Evolutionary conservation across 352 stramenopile genomes (phyloP).

Genomic region (Globisporangium polare): DNA sequence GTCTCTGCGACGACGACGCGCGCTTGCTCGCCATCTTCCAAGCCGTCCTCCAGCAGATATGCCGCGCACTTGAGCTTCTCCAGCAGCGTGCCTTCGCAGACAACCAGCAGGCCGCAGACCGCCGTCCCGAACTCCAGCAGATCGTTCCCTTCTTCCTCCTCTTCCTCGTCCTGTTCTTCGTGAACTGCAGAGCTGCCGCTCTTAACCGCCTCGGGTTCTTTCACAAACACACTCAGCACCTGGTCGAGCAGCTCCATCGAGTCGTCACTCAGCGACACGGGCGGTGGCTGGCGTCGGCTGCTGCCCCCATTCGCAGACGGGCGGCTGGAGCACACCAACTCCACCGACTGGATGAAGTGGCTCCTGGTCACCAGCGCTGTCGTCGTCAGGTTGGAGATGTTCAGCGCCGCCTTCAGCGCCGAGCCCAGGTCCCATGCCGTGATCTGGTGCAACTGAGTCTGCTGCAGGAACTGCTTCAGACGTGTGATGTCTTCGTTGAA

Average conservation of each 20-base stretch:
- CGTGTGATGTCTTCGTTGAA: constrained; percentile 76
- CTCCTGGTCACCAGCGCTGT: constrained; percentile 36
- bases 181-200: constrained; percentile 9
- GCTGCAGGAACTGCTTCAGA: constrained; percentile 56
- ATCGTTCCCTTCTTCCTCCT: constrained; percentile 50
- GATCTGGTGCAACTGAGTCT: constrained; percentile 59
- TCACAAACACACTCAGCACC: constrained; percentile 61
- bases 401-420: constrained; percentile 30
- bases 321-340: constrained; percentile 34
- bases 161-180: constrained; percentile 28
- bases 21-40: constrained; percentile 25
- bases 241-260: constrained; percentile 57
- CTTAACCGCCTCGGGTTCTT: constrained; percentile 32
- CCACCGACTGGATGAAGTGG: constrained; percentile 47
- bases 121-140: constrained; percentile 45
- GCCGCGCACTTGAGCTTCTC: constrained; percentile 54
- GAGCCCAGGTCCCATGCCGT: constrained; percentile 32
- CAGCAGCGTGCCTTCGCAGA: constrained; percentile 60
- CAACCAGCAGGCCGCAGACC: constrained; percentile 60
- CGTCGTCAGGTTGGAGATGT: constrained; percentile 13
- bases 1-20: constrained; percentile 49
- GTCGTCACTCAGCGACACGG: constrained; percentile 51
- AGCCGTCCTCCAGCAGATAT: constrained; percentile 26
- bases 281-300: constrained; percentile 2
- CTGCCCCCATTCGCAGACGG: constrained; percentile 6